Conservation (phyloP, 352 stramenopile genomes). For the Phytophthora hybrid region DNA sequence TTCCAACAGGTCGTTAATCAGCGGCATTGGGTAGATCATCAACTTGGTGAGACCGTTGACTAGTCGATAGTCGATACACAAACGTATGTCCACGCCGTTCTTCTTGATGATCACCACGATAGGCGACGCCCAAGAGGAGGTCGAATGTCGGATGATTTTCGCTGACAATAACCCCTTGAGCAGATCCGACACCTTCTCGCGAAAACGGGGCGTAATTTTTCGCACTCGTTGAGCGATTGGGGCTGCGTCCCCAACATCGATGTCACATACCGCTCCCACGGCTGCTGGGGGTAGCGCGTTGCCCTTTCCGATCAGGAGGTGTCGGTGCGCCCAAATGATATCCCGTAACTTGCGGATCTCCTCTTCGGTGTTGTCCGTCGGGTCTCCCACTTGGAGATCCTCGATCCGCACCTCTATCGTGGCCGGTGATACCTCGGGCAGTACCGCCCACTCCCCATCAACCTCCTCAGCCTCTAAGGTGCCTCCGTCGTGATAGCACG, state of each 20-base stretch:
- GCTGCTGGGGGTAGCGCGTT: not conserved
- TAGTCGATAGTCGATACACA: not conserved
- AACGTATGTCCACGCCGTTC: too few species aligned
- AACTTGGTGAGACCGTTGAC: not conserved
- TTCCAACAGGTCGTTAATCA: not conserved
- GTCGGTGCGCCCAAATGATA: too few species aligned
- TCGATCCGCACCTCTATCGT: slow-evolving; percentile 21
- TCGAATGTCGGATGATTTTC: too few species aligned
- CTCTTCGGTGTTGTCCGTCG: slow-evolving; percentile 11
- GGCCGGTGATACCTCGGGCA: slow-evolving; percentile 20
- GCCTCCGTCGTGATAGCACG: slow-evolving; percentile 22
- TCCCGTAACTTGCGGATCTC: slow-evolving; percentile 26
- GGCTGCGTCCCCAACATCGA: not conserved
- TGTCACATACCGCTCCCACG: not conserved
- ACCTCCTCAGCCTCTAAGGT: slow-evolving; percentile 23
- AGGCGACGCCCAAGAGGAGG: too few species aligned
- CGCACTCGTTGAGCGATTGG: too few species aligned
- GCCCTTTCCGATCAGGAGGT: slow-evolving; percentile 32
- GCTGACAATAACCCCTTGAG: too few species aligned
- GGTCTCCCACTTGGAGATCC: slow-evolving; percentile 29
- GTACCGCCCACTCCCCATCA: slow-evolving; percentile 19
- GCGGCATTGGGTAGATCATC: not conserved
- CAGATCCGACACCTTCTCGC: too few species aligned
- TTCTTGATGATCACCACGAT: too few species aligned
- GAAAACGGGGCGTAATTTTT: too few species aligned